phyloP scores from a whole-genome alignment of 495 filamentous ascomycete genomes.

The Tuber borchii region DNA sequence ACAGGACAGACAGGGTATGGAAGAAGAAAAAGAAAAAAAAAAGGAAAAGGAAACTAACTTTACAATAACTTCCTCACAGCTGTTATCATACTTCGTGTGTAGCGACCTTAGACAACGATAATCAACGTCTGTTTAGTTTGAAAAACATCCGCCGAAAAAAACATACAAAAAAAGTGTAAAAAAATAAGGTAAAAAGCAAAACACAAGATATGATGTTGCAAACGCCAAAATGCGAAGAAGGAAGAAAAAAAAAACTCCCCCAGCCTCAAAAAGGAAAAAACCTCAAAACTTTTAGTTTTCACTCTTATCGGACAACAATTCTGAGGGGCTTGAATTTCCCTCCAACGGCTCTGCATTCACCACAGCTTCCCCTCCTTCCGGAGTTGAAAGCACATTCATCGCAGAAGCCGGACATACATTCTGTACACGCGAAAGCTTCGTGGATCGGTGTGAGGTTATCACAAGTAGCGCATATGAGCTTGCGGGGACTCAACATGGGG shows the following conservation, averaged over 20 bases:
- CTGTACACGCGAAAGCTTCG: conserved; percentile 37
- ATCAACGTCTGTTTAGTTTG: conserved; percentile 11
- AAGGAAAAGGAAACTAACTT: conserved; percentile 16
- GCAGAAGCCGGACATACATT: conserved; percentile 41
- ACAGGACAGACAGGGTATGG: not conserved
- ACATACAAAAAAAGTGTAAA: conserved; percentile 12
- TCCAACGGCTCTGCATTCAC: conserved; percentile 38
- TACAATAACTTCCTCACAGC: conserved; percentile 3
- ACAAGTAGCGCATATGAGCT: conserved; percentile 35
- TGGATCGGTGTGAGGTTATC: conserved; percentile 27
- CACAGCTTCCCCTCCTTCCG: conserved; percentile 34
- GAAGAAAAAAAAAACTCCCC: conserved; percentile 5
- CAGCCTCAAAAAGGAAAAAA: not conserved
- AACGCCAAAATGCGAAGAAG: conserved; percentile 12
- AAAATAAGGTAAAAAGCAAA: conserved; percentile 7
- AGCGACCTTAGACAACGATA: conserved; percentile 22
- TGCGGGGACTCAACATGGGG: conserved; percentile 22
- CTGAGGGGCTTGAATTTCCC: conserved; percentile 41
- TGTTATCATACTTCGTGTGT: conserved; percentile 22
- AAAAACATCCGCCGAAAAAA: conserved; percentile 14
- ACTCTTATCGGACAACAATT: conserved; percentile 37
- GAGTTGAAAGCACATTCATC: conserved; percentile 33
- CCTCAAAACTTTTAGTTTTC: conserved; percentile 9
- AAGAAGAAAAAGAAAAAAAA: not conserved
- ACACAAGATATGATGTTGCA: conserved; percentile 16